phyloP scores from a whole-genome alignment of 2,329 filamentous ascomycete species.

The Orbilia javanica region DNA sequence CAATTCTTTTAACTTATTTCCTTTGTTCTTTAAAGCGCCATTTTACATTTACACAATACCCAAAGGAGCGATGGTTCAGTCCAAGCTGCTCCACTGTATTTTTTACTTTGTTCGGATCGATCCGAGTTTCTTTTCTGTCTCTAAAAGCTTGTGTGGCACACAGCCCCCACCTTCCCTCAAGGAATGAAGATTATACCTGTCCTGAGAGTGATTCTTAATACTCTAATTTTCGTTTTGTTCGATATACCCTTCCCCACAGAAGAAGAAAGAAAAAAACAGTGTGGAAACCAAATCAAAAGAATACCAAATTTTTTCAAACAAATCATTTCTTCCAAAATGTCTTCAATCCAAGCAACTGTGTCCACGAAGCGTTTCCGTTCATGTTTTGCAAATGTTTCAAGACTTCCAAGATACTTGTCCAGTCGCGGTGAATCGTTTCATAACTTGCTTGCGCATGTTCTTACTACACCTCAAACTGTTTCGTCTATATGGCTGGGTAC shows the following conservation, averaged over 20 bases:
- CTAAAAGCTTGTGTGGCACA: constrained; percentile 4
- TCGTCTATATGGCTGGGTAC: background rate
- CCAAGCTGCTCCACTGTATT: constrained; percentile 15
- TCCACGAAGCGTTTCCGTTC: background rate
- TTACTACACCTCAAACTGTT: background rate
- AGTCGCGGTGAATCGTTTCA: background rate
- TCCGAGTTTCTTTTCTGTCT: constrained; percentile 9
- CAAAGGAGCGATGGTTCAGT: constrained; percentile 35
- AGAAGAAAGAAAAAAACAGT: no score
- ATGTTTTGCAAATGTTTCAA: constrained; percentile 5
- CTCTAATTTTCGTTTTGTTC: constrained; percentile 46
- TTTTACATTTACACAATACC: constrained; percentile 34
- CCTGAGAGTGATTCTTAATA: constrained; percentile 22
- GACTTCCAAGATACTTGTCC: background rate
- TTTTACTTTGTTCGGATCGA: constrained; percentile 37
- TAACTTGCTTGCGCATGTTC: background rate
- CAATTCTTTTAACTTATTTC: constrained; percentile 17
- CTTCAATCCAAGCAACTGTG: background rate
- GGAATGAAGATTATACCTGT: constrained; percentile 43
- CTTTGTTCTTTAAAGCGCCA: constrained; percentile 22
- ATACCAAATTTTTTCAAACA: background rate
- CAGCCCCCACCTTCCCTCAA: background rate
- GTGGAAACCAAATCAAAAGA: constrained; percentile 6
- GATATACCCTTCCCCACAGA: constrained; percentile 12
- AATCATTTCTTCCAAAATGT: no score